Percentiles rank a stretch among this genome's conserved stretches.
These are phyloP conservation scores for Barbarea vulgaris DNA, from an alignment of 345 rosid species.

Conservation along the genomic window DNA sequence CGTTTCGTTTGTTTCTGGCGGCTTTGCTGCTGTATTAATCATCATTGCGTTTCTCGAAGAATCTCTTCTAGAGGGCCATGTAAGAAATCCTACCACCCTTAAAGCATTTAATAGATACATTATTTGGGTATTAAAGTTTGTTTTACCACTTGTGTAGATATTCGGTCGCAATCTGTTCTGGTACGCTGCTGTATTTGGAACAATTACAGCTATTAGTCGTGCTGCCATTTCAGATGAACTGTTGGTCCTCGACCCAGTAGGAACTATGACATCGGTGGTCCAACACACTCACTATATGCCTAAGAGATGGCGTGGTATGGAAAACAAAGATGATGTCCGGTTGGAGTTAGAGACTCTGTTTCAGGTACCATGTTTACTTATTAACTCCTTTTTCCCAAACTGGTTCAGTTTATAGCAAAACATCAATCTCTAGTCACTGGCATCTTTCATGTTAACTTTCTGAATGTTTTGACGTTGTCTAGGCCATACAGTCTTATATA, in stretches of 20 bases:
- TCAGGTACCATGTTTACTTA: constrained; percentile 60
- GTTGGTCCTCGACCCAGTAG: constrained; percentile 89
- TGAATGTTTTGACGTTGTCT: not conserved
- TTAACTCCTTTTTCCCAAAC: not conserved
- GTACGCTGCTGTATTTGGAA: constrained; percentile 99
- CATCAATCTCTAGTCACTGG: not conserved
- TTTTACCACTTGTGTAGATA: constrained; percentile 59
- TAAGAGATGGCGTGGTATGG: constrained; percentile 94
- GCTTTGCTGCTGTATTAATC: constrained; percentile 92
- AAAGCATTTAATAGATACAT: not conserved
- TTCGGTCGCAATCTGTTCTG: constrained; percentile 95
- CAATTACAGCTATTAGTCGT: constrained; percentile 96
- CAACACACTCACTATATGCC: constrained; percentile 98
- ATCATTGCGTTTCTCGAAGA: constrained; percentile 98
- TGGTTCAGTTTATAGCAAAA: not conserved
- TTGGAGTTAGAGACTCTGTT: constrained; percentile 86
- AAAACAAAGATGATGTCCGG: constrained; percentile 75
- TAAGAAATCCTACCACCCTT: constrained; percentile 35
- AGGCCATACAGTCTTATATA: not conserved
- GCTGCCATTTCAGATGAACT: constrained; percentile 88
- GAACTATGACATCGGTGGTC: constrained; percentile 84
- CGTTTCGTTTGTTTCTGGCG: constrained; percentile 94
- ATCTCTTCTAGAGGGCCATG: constrained; percentile 98
- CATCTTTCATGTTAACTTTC: not conserved
- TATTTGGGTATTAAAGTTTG: constrained; percentile 19